phyloP scores from a whole-genome alignment of 129 eudicot genomes.

The sunflower (Helianthus annuus) region DNA sequence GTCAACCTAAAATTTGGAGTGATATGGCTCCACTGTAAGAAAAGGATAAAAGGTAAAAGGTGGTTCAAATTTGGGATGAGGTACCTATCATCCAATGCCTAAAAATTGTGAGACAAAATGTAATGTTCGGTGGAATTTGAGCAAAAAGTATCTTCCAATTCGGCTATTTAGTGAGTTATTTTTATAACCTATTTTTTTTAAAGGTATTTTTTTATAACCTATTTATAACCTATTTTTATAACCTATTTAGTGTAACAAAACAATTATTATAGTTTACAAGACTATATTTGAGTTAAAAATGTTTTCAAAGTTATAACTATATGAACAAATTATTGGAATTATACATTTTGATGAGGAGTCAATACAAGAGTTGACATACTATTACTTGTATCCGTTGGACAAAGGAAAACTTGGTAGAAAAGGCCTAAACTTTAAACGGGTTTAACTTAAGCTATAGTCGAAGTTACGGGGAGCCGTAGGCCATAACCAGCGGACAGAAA shows the following conservation, averaged over 20 bases:
- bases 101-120: slow-evolving; percentile 24
- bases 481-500: too few species aligned
- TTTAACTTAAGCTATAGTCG: too few species aligned
- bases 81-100: slow-evolving; percentile 23
- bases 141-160: slow-evolving; percentile 9
- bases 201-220: too few species aligned
- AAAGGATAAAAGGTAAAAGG: not conserved
- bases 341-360: too few species aligned
- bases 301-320: too few species aligned
- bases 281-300: too few species aligned
- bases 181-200: not conserved
- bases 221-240: not conserved
- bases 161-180: not conserved
- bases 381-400: too few species aligned
- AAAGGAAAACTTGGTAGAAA: too few species aligned
- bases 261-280: not conserved
- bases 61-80: slow-evolving; percentile 12
- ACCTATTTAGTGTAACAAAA: not conserved
- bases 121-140: slow-evolving; percentile 18
- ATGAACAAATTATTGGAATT: too few species aligned
- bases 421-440: too few species aligned
- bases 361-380: too few species aligned
- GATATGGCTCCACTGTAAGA: slow-evolving; percentile 8
- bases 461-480: too few species aligned
- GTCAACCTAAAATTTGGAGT: slow-evolving; percentile 31